These are phyloP conservation scores for Bidens hawaiensis DNA, from an alignment of 140 eudicot species.

Conservation along the genomic window DNA sequence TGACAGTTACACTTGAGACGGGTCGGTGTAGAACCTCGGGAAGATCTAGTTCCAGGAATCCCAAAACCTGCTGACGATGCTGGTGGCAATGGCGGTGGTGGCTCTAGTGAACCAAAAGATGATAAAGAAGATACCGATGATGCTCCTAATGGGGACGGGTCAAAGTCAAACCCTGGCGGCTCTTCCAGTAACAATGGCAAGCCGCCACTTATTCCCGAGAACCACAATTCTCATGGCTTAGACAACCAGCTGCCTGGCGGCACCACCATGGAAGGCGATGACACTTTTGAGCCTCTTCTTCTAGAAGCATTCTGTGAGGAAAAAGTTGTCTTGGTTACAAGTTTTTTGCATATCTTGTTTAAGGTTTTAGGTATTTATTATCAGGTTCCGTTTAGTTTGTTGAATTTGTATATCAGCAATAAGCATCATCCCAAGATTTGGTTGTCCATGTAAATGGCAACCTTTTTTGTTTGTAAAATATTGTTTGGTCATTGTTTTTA, in stretches of 20 bases:
- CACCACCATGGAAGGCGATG: slow-evolving; percentile 13
- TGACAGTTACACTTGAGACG: slow-evolving; percentile 89
- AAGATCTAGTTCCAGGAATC: slow-evolving; percentile 57
- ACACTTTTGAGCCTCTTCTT: slow-evolving; percentile 1
- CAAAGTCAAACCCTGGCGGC: slow-evolving; percentile 31
- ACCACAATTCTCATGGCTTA: slow-evolving; percentile 23
- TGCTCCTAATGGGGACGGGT: slow-evolving; percentile 37
- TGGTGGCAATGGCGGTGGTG: slow-evolving; percentile 27
- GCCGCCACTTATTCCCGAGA: slow-evolving; percentile 49
- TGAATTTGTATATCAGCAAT: slow-evolving; percentile 42
- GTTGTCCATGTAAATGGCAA: slow-evolving; percentile 8
- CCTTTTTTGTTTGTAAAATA: slow-evolving; percentile 7
- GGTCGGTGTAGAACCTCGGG: slow-evolving; percentile 57
- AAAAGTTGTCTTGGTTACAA: slow-evolving; percentile 16
- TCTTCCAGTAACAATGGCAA: slow-evolving; percentile 24
- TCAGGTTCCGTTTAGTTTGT: slow-evolving; percentile 31
- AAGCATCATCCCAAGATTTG: slow-evolving; percentile 25
- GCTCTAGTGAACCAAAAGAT: slow-evolving; percentile 48
- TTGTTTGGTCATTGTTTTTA: slow-evolving; percentile 13
- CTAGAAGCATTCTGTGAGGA: slow-evolving; percentile 16
- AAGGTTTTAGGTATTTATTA: slow-evolving; percentile 30
- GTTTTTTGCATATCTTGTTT: slow-evolving; percentile 20
- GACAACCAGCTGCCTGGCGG: slow-evolving; percentile 32
- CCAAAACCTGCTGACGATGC: slow-evolving; percentile 37
- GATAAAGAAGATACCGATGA: slow-evolving; percentile 36